Percentiles rank a stretch among this genome's conserved stretches.
Conservation (phyloP, 768 basidiomycete genomes). For the Collybiopsis luxurians region DNA sequence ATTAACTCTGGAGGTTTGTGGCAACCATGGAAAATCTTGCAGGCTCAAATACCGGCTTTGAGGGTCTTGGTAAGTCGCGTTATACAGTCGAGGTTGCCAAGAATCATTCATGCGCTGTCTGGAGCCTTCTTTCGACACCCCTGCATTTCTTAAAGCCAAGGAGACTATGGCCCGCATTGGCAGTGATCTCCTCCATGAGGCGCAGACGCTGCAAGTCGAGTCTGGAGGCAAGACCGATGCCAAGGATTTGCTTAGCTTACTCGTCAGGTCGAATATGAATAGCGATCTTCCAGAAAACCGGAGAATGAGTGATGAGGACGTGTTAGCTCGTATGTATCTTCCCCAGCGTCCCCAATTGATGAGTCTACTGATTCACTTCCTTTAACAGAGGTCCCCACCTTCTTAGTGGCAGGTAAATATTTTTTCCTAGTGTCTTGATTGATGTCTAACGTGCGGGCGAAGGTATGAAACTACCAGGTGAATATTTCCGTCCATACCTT, state of each 20-base stretch:
- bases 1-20: constrained; percentile 40
- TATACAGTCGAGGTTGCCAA: neutral
- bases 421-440: no score
- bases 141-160: constrained; percentile 25
- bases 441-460: no score
- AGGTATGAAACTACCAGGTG: constrained; percentile 14
- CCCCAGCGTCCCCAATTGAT: no score
- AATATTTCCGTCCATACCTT: no score
- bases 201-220: constrained; percentile 34
- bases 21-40: constrained; percentile 28
- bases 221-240: constrained; percentile 14
- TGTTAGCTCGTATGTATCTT: constrained; percentile 25
- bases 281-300: constrained; percentile 41
- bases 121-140: constrained; percentile 30
- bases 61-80: constrained; percentile 32
- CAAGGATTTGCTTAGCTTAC: constrained; percentile 45
- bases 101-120: neutral
- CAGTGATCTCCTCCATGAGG: constrained; percentile 42
- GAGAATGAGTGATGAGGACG: constrained; percentile 45
- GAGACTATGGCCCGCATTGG: constrained; percentile 50
- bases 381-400: constrained; percentile 34
- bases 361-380: no score
- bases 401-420: constrained; percentile 33
- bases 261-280: constrained; percentile 51
- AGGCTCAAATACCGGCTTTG: constrained; percentile 31